Percentiles rank a stretch among this genome's conserved stretches.
These are phyloP conservation scores for Davidsoniella virescens DNA, from an alignment of 2,329 filamentous ascomycete genomes.

Conservation along the genomic window DNA sequence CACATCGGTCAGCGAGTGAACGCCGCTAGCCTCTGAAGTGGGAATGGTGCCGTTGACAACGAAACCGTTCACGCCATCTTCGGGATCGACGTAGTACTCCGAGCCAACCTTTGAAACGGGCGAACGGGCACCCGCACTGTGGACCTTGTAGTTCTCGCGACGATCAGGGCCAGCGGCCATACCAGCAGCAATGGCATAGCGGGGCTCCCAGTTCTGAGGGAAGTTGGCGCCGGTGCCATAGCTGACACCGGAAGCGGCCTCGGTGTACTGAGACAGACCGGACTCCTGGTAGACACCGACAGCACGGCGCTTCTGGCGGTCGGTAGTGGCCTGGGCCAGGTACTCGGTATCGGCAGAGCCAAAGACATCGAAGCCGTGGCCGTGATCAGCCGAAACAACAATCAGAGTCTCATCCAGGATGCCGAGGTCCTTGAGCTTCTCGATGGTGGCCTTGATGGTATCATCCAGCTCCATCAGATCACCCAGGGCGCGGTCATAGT, in stretches of 20 bases:
- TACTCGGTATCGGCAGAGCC: constrained; percentile 70
- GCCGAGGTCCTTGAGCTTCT: constrained; percentile 48
- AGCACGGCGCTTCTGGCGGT: constrained; percentile 59
- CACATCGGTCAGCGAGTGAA: constrained; percentile 64
- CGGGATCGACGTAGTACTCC: constrained; percentile 51
- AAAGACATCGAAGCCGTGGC: constrained; percentile 78
- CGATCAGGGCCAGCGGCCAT: constrained; percentile 56
- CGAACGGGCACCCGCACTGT: constrained; percentile 45
- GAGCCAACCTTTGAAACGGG: constrained; percentile 38
- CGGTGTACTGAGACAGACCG: constrained; percentile 59
- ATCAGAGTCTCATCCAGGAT: constrained; percentile 62
- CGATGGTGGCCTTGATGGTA: constrained; percentile 59
- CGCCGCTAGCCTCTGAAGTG: constrained; percentile 45
- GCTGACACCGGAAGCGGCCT: constrained; percentile 38
- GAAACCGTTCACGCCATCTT: constrained; percentile 50
- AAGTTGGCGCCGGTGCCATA: constrained; percentile 64
- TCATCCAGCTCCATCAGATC: constrained; percentile 78
- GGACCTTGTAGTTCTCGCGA: constrained; percentile 60
- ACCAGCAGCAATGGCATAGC: constrained; percentile 64
- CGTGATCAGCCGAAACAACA: constrained; percentile 73
- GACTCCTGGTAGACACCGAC: constrained; percentile 59
- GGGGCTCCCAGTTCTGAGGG: constrained; percentile 69
- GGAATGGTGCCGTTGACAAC: constrained; percentile 61
- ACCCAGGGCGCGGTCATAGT: constrained; percentile 73
- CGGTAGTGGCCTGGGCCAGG: constrained; percentile 44